A percentile compares a stretch with the other conserved stretches of the same genome.
These are phyloP conservation scores for Climacium dendroides DNA, from an alignment of 225 moss, liverwort and hornwort genomes.

Conservation along the genomic window DNA sequence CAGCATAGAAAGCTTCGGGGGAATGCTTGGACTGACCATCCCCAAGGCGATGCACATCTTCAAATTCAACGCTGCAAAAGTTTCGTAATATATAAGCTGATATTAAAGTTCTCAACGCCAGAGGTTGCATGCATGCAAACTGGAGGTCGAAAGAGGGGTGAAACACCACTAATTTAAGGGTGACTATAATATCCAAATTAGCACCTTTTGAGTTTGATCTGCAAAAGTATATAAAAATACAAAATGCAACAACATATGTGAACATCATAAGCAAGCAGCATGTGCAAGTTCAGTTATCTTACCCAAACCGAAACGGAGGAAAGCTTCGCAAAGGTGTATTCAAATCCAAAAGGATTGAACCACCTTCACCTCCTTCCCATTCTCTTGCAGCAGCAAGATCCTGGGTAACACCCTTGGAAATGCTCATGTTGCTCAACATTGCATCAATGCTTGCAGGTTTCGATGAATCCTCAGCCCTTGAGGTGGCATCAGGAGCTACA, in stretches of 20 bases:
- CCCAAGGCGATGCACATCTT: conserved; percentile 36
- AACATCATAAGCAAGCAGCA: not conserved
- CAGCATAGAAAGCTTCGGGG: conserved; percentile 38
- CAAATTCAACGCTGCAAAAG: conserved; percentile 27
- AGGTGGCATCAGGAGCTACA: not conserved
- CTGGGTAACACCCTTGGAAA: conserved; percentile 1
- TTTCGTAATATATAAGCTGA: not conserved
- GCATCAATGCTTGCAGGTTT: conserved; percentile 13
- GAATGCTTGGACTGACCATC: conserved; percentile 47
- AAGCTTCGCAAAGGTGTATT: conserved; percentile 32
- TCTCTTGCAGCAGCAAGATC: not conserved
- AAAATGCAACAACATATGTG: not conserved
- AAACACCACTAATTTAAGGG: not conserved
- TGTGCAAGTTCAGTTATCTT: not conserved
- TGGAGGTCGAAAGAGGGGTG: not conserved
- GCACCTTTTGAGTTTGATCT: not conserved
- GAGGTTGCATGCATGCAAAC: not conserved
- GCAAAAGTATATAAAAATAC: not conserved
- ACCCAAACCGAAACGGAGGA: conserved; percentile 47
- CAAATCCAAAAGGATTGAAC: conserved; percentile 28
- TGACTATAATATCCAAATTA: not conserved
- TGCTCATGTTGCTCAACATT: conserved; percentile 6
- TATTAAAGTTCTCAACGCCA: not conserved
- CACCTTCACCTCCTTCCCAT: conserved; percentile 30
- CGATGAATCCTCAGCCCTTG: conserved; percentile 3